A percentile compares a stretch with the other conserved stretches of the same genome.
Evolutionary conservation across 768 basidiomycete species (phyloP).

Genomic region (Tremella yokohamensis): DNA sequence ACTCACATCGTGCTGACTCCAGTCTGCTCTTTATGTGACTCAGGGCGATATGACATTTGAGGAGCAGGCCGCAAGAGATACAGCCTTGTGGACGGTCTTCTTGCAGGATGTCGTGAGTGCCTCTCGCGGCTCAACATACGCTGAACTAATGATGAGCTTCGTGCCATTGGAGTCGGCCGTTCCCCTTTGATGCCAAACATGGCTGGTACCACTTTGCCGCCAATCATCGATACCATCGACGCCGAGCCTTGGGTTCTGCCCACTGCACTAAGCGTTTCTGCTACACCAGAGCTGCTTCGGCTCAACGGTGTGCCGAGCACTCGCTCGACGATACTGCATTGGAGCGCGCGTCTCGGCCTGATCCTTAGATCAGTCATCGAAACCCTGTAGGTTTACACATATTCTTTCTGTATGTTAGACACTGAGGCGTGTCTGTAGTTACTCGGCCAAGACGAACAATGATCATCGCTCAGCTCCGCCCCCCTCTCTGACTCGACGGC

Average conservation of each 20-base stretch:
- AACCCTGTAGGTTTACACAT: conserved; percentile 5
- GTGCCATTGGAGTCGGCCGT: background rate
- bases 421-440: background rate
- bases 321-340: conserved; percentile 15
- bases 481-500: background rate
- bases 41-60: conserved; percentile 1
- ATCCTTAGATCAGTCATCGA: conserved; percentile 11
- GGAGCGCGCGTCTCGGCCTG: conserved; percentile 11
- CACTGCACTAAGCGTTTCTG: background rate
- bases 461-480: background rate
- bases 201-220: conserved; percentile 6
- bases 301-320: conserved; percentile 3
- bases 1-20: no score
- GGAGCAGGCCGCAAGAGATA: background rate
- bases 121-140: background rate
- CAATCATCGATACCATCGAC: conserved; percentile 5
- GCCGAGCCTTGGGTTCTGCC: conserved; percentile 4
- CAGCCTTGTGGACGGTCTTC: conserved; percentile 5
- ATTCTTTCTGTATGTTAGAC: background rate
- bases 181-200: background rate
- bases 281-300: background rate
- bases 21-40: conserved; percentile 5
- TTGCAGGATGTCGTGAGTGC: conserved; percentile 3
- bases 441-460: conserved; percentile 6
- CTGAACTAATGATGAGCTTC: conserved; percentile 3